Conservation (phyloP, 1,139 yeast species). For the Debaryomyces singareniensis region DNA sequence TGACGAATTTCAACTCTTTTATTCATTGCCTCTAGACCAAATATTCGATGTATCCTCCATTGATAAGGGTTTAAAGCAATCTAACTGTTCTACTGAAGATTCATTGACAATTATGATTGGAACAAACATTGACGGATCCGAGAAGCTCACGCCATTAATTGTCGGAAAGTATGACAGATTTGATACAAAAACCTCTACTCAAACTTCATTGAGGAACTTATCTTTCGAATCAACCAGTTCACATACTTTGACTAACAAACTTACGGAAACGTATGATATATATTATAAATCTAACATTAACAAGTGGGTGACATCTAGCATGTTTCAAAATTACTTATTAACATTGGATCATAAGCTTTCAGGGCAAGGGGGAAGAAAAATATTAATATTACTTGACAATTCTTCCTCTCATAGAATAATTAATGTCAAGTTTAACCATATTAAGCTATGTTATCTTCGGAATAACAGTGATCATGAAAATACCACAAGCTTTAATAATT, state of each 20-base stretch:
- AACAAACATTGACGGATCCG: conserved; percentile 57
- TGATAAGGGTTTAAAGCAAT: conserved; percentile 40
- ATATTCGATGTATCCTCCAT: conserved; percentile 44
- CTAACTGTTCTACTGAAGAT: conserved; percentile 44
- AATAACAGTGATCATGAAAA: conserved; percentile 19
- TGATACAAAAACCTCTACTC: conserved; percentile 33
- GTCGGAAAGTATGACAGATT: conserved; percentile 58
- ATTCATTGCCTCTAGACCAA: conserved; percentile 57
- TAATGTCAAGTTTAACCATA: conserved; percentile 49
- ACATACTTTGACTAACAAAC: conserved; percentile 33
- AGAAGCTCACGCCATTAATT: conserved; percentile 52
- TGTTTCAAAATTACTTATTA: conserved; percentile 57
- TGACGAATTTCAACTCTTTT: conserved; percentile 57
- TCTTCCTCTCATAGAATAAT: conserved; percentile 58
- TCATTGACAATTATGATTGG: conserved; percentile 59
- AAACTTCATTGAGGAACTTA: conserved; percentile 23
- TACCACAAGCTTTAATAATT: conserved; percentile 21
- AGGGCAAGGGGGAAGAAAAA: conserved; percentile 37
- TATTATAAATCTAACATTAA: conserved; percentile 55
- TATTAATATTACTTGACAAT: conserved; percentile 53
- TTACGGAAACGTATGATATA: conserved; percentile 47
- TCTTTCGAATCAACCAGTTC: conserved; percentile 14
- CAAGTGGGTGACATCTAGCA: conserved; percentile 61
- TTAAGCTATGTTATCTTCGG: conserved; percentile 39
- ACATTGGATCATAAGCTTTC: conserved; percentile 51